These are phyloP conservation scores for Biscogniauxia mediterranea DNA, from an alignment of 2,329 filamentous ascomycete species.

Conservation along the genomic window DNA sequence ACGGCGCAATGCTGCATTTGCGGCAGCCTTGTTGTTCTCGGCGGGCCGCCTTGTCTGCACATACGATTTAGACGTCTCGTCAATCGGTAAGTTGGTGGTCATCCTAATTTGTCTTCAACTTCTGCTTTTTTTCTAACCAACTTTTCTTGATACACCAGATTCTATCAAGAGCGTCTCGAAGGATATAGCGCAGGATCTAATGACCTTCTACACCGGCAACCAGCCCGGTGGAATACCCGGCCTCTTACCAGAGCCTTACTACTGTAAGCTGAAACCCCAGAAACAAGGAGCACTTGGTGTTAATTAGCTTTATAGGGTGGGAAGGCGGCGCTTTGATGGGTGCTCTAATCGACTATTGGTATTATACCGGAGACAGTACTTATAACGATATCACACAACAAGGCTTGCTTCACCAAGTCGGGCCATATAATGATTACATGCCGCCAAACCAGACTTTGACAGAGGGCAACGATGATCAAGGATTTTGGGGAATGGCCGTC, in stretches of 20 bases:
- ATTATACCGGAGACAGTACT: constrained; percentile 69
- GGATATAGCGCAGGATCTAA: constrained; percentile 51
- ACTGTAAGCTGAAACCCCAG: constrained; percentile 43
- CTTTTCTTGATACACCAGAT: constrained; percentile 35
- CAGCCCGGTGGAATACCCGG: constrained; percentile 50
- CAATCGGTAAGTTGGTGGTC: constrained; percentile 22
- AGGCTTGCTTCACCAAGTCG: constrained; percentile 73
- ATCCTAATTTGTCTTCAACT: constrained; percentile 4
- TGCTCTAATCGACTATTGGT: constrained; percentile 79
- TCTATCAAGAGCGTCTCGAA: constrained; percentile 50
- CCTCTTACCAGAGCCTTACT: constrained; percentile 52
- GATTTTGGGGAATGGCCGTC: constrained; percentile 69
- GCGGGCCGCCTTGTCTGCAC: constrained; percentile 10
- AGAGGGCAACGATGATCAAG: constrained; percentile 73
- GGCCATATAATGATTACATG: constrained; percentile 73
- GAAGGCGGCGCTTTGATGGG: constrained; percentile 72
- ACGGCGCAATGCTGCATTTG: constrained; percentile 19
- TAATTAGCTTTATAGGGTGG: constrained; percentile 53
- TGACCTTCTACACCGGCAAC: constrained; percentile 47
- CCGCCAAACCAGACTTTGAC: constrained; percentile 68
- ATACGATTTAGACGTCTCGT: constrained; percentile 29
- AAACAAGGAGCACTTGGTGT: background rate
- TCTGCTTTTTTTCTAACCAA: no score
- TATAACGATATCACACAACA: constrained; percentile 69
- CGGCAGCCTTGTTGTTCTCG: constrained; percentile 19